Evolutionary conservation across 2,329 filamentous ascomycete genomes (phyloP).

Genomic region (Gnomoniopsis sp.): DNA sequence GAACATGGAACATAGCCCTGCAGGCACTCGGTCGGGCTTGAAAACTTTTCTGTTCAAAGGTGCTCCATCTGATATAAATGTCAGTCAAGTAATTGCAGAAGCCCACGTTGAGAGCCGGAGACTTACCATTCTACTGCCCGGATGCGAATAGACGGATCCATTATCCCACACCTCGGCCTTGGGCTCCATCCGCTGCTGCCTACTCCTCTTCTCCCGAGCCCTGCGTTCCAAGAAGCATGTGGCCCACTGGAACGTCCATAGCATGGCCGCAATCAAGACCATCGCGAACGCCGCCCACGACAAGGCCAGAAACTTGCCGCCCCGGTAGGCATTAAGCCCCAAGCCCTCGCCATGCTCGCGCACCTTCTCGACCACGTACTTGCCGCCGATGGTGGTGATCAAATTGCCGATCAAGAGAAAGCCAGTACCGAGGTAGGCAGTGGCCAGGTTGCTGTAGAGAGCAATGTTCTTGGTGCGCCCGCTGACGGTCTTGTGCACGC

Average conservation of each 20-base stretch:
- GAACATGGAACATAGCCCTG: too few species aligned
- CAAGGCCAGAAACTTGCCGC: conserved; percentile 42
- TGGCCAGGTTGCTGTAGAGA: conserved; percentile 31
- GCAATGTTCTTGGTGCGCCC: neutral
- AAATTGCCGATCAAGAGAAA: conserved; percentile 40
- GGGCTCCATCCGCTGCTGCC: neutral
- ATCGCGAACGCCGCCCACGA: conserved; percentile 45
- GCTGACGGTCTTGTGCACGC: conserved; percentile 22
- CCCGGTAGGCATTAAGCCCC: conserved; percentile 41
- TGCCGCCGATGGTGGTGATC: conserved; percentile 38
- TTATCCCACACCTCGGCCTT: neutral
- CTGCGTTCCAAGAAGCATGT: neutral
- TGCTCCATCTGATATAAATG: neutral
- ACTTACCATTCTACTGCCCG: neutral
- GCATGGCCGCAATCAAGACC: conserved; percentile 37
- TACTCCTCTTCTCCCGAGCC: neutral
- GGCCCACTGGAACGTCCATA: conserved; percentile 31
- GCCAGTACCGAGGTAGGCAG: conserved; percentile 34
- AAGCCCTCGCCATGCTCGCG: conserved; percentile 39
- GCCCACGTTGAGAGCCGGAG: neutral
- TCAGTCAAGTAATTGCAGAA: neutral
- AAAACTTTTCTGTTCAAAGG: neutral
- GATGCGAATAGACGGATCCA: neutral
- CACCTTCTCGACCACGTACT: conserved; percentile 38
- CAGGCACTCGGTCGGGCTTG: too few species aligned